These are phyloP conservation scores for Glebionis coronaria DNA, from an alignment of 129 eudicot genomes.

Conservation along the genomic window DNA sequence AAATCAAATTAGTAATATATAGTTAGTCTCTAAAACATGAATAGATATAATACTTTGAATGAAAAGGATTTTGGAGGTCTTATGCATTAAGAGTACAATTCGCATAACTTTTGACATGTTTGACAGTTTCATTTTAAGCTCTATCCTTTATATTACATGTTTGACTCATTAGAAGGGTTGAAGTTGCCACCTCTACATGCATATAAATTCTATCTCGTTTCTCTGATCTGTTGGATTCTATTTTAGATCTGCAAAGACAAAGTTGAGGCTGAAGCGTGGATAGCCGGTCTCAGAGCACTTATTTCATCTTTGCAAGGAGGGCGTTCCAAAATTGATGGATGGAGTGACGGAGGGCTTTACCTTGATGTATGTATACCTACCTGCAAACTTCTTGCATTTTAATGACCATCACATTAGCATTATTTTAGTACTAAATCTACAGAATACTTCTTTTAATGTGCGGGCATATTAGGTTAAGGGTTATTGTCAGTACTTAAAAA, in stretches of 20 bases:
- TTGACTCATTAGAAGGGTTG: background rate
- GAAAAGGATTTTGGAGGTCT: too few relatives aligned
- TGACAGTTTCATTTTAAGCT: background rate
- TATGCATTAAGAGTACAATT: too few relatives aligned
- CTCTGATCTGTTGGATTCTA: background rate
- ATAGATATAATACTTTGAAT: too few relatives aligned
- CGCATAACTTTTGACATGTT: background rate
- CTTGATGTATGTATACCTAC: slow-evolving; percentile 52
- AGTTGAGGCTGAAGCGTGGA: slow-evolving; percentile 97
- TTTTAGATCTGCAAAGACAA: slow-evolving; percentile 89
- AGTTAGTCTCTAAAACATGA: too few relatives aligned
- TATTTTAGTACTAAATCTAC: too few relatives aligned
- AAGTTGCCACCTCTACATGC: background rate
- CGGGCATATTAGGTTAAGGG: too few relatives aligned
- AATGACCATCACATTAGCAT: background rate
- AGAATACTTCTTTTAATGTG: too few relatives aligned
- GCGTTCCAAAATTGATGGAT: slow-evolving; percentile 92
- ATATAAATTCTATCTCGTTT: background rate
- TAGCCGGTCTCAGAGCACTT: slow-evolving; percentile 76
- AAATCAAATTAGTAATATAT: too few relatives aligned
- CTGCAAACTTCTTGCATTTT: background rate
- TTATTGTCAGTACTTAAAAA: too few relatives aligned
- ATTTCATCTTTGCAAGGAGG: slow-evolving; percentile 77
- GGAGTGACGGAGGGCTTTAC: slow-evolving; percentile 87
- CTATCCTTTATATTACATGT: background rate